Conservation (phyloP, 2,329 filamentous ascomycete genomes). For the Hymenoscyphus fructigenus region DNA sequence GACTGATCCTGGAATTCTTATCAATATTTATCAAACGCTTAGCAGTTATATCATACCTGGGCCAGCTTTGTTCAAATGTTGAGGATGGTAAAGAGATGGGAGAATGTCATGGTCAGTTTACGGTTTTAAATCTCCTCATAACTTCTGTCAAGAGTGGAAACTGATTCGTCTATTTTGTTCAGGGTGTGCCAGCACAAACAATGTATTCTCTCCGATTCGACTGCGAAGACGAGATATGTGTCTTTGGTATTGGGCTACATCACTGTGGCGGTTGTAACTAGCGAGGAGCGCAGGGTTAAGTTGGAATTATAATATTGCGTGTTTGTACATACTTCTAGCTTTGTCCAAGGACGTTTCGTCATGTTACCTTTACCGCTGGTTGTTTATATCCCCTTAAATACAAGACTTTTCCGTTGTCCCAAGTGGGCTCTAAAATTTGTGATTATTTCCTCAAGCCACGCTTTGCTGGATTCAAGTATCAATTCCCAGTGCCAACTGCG, state of each 20-base stretch:
- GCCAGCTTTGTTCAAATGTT: slow-evolving; percentile 35
- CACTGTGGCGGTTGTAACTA: too few species aligned
- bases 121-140: background rate
- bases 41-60: slow-evolving; percentile 42
- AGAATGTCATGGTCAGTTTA: background rate
- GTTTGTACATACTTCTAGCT: too few species aligned
- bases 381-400: too few species aligned
- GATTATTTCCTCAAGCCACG: too few species aligned
- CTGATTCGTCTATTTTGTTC: background rate
- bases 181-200: background rate
- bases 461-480: too few species aligned
- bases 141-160: background rate
- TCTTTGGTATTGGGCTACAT: background rate
- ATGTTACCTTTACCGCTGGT: too few species aligned
- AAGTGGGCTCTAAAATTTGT: too few species aligned
- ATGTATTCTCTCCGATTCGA: background rate
- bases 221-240: background rate
- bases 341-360: too few species aligned
- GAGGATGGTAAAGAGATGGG: background rate
- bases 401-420: too few species aligned
- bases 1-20: slow-evolving; percentile 47
- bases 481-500: too few species aligned
- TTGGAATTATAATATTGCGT: too few species aligned
- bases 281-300: too few species aligned
- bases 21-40: slow-evolving; percentile 44